Evolutionary conservation across 2,329 filamentous ascomycete genomes (phyloP), one percentile per base, ranked within the genome.

Genomic region (Penicillium sp.): DNA sequence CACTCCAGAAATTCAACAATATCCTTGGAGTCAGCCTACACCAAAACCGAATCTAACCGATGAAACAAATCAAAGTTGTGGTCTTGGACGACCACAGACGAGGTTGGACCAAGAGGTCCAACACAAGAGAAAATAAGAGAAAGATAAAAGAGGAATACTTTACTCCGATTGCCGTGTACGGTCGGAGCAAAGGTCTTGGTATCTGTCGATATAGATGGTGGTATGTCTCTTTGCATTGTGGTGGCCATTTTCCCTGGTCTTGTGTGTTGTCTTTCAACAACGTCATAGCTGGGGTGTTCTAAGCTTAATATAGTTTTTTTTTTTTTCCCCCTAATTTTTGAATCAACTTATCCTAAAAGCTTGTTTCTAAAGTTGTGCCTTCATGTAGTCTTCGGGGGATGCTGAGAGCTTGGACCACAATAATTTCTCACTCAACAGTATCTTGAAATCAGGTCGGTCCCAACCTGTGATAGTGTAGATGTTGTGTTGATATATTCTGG

Each of bases 211-310:
- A 53, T 47, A 57, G 53, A 53, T 53, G 49, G 45, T 51, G 38
- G 36, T 53, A 48, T 23, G 17, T 57, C 36, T 53, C 29, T 47
- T 42, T 53, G 55, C 49, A 57, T 51, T 50, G 39, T 57, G 49
- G 43, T 44, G 42, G 17, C 53, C 49, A 42, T 42, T 45, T 53
- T 42, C 29, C 25, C 35, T 53, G 45, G 27, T 50, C 45, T 57
- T 39, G 31, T 51, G 45, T 53, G 55, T 48, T 57, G 55, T 48
- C 55, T 53, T 56, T 57, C 55, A 57, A 57, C 55, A 48, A 43
- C 27, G 36, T 57, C 55, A 57, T 57, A 57, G 43, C 55, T 57
- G 43, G 42, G 55, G 55, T 53, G 49, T 53, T 57, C n/a, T 7
- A 29, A 27, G 49, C 21, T 48, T 27, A 53, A 53, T 48, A 19